Base-by-base conservation (phyloP, 495 filamentous ascomycete species). In the Hypoxylon intermedium region DNA sequence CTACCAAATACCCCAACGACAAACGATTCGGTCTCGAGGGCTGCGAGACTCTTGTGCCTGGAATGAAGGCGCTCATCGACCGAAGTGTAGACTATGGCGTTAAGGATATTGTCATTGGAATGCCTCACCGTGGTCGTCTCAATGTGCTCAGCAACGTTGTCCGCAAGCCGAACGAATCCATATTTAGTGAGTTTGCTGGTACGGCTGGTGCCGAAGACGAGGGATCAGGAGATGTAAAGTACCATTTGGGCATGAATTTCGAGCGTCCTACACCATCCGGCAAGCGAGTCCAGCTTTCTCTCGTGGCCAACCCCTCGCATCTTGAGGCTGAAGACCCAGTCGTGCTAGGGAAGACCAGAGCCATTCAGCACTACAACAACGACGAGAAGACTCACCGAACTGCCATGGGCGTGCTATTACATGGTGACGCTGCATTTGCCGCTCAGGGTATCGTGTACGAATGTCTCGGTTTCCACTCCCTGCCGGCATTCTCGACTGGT, bases 161-260 rank as follows among this genome's bases (percentile, higher is more conserved):
- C 65, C 86, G 94, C 54, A 98, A 98, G 79, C 92, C 94, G 59
- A 98, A 98, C 72, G 95, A 97, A 78, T 97, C 95, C 53, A 98
- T 98, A 74, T 98, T 98, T 81, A 95, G 89, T 75, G 94, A 98
- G 76, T 98, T 98, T 67, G 89, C 89, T 54, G 94, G 94, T 58
- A 89, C 90, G 33, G 78, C 90, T 28, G 93, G 91, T 68, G 89
- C 92, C 20, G 87, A 87, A 55, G 94, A 98, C 67, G 94, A 98
- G 76, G 94, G 94, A 53, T 98, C 95, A 44, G 94, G 94, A 60
- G 94, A 98, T 75, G 94, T 98, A 73, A 98, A 98, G 75, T 98
- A 98, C 78, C 94, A 98, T 79, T 78, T 98, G 68, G 94, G 94
- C 67, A 98, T 98, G 94, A 98, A 98, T 80, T 98, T 98, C 69